Evolutionary conservation across 768 basidiomycete species (phyloP).

Genomic region (Neoboletus subvelutipes): DNA sequence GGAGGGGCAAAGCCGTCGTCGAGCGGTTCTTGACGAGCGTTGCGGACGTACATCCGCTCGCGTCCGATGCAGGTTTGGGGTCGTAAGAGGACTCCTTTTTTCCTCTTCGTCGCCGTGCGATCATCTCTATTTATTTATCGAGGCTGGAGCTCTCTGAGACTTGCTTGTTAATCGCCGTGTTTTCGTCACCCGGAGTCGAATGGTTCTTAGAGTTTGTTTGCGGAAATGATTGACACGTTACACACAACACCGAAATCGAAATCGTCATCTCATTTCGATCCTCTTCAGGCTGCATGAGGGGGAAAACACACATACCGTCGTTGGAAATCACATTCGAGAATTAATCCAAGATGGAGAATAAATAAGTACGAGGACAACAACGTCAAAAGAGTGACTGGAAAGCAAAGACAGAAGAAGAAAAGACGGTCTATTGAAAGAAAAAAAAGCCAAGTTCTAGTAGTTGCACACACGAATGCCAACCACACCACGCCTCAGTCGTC

Average conservation of each 20-base stretch:
- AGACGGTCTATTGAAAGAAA: neutral
- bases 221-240: no score
- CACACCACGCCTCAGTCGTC: neutral
- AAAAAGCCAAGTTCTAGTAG: constrained; percentile 15
- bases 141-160: no score
- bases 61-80: neutral
- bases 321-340: neutral
- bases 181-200: no score
- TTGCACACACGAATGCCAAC: constrained; percentile 3
- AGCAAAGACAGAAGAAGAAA: neutral
- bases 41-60: constrained; percentile 27
- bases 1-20: constrained; percentile 72
- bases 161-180: no score
- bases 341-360: neutral
- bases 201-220: no score
- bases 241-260: no score
- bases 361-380: neutral
- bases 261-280: neutral
- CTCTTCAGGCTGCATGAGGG: no score
- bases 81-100: neutral
- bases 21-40: constrained; percentile 69
- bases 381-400: neutral
- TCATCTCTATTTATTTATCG: no score
- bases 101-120: no score
- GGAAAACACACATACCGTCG: neutral